phyloP scores from a whole-genome alignment of 805 yeast species.

The Blastobotrys muscicola region DNA sequence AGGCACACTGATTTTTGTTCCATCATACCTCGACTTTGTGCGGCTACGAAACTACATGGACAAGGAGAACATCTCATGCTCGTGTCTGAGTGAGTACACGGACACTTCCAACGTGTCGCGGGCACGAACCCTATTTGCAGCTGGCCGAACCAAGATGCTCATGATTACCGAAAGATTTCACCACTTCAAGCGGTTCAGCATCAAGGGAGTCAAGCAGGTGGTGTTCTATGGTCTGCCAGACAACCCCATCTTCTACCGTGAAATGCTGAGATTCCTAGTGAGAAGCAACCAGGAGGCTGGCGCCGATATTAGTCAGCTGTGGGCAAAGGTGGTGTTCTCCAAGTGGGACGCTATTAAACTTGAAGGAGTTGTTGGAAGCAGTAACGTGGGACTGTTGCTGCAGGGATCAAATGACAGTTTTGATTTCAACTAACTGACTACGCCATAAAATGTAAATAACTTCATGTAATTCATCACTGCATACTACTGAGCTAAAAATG shows the following conservation, averaged over 20 bases:
- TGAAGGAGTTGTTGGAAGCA: constrained; percentile 77
- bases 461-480: constrained; percentile 1
- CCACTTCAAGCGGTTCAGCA: constrained; percentile 76
- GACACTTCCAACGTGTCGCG: constrained; percentile 60
- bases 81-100: constrained; percentile 76
- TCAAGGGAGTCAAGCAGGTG: constrained; percentile 75
- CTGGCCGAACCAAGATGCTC: constrained; percentile 54
- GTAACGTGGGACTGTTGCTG: constrained; percentile 57
- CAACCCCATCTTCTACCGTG: constrained; percentile 76
- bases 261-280: constrained; percentile 55
- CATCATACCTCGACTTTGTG: constrained; percentile 78
- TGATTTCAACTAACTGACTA: constrained; percentile 46
- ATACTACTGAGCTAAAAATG: constrained; percentile 13
- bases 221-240: constrained; percentile 77
- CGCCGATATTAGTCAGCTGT: constrained; percentile 45
- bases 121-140: constrained; percentile 59
- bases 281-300: constrained; percentile 41
- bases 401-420: constrained; percentile 64
- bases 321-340: constrained; percentile 53
- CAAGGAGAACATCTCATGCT: constrained; percentile 51
- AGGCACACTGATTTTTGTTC: constrained; percentile 74
- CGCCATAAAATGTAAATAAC: background rate
- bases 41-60: constrained; percentile 65
- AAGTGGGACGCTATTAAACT: constrained; percentile 72
- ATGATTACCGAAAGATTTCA: constrained; percentile 93